These are phyloP conservation scores for Histomonas meleagridis DNA, from an alignment of 208 protist species.

Conservation along the genomic window DNA sequence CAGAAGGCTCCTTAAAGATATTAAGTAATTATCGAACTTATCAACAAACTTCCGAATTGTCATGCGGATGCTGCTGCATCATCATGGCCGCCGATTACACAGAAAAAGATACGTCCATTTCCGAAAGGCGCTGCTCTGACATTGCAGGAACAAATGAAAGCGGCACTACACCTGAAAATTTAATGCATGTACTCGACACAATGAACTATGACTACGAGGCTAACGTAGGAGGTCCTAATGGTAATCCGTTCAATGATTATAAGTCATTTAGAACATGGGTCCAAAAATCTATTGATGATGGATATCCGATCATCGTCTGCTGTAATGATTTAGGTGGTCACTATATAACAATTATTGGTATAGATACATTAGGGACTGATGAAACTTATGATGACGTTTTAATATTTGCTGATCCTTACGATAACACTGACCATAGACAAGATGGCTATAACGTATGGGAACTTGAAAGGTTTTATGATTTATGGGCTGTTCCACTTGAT, in stretches of 20 bases:
- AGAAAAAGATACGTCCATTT: no score
- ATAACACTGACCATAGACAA: not conserved
- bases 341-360: not conserved
- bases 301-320: not conserved
- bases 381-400: not conserved
- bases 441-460: not conserved
- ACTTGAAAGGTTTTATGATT: not conserved
- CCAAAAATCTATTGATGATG: not conserved
- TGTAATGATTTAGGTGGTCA: not conserved
- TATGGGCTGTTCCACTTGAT: no score
- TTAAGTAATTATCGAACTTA: not conserved
- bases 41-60: constrained; percentile 1
- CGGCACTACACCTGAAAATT: not conserved
- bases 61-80: not conserved
- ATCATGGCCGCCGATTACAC: not conserved
- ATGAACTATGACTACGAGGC: not conserved
- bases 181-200: not conserved
- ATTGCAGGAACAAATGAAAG: no score
- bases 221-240: not conserved
- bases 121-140: no score
- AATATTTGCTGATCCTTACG: not conserved
- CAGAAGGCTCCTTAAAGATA: not conserved
- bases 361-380: constrained; percentile 7
- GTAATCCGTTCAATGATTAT: not conserved
- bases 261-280: not conserved